A percentile compares a stretch with the other conserved stretches of the same genome.
Evolutionary conservation across 345 rosid genomes (phyloP).

Genomic region (Camelina neglecta): DNA sequence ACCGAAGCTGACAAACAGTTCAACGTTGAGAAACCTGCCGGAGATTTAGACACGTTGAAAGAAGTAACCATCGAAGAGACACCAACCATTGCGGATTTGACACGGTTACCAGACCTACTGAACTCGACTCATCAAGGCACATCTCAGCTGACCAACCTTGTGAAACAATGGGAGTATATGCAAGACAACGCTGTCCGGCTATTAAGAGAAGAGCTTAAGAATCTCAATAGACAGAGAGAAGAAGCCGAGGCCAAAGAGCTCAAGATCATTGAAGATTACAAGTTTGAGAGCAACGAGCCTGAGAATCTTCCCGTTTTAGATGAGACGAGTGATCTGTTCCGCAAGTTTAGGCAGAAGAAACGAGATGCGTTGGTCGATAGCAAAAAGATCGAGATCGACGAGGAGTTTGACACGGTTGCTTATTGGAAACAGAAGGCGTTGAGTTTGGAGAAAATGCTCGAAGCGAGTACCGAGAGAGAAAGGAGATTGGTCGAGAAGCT

Average conservation of each 20-base stretch:
- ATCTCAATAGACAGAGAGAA: slow-evolving; percentile 70
- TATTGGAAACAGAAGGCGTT: slow-evolving; percentile 82
- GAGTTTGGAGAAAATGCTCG: slow-evolving; percentile 68
- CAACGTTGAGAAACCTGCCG: slow-evolving; percentile 78
- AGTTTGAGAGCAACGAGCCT: slow-evolving; percentile 68
- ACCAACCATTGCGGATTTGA: slow-evolving; percentile 67
- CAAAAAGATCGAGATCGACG: slow-evolving; percentile 65
- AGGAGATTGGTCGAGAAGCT: slow-evolving; percentile 67
- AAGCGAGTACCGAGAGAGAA: slow-evolving; percentile 79
- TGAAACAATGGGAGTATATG: slow-evolving; percentile 84
- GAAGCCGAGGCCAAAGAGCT: slow-evolving; percentile 84
- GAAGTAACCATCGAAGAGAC: slow-evolving; percentile 68
- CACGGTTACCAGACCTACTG: slow-evolving; percentile 63
- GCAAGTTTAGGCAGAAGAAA: slow-evolving; percentile 62
- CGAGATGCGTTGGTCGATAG: slow-evolving; percentile 54
- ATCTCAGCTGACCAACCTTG: slow-evolving; percentile 80
- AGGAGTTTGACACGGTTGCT: slow-evolving; percentile 68
- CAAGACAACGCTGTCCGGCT: slow-evolving; percentile 81
- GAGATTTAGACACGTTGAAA: slow-evolving; percentile 85
- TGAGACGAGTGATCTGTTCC: slow-evolving; percentile 60
- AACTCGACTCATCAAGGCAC: slow-evolving; percentile 73
- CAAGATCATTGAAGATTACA: slow-evolving; percentile 84
- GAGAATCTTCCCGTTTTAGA: slow-evolving; percentile 67
- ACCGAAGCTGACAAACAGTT: slow-evolving; percentile 75
- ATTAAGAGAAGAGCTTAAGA: slow-evolving; percentile 83